Evolutionary conservation across 1,139 yeast genomes (phyloP).

Genomic region (Casaregolazyma suthepensis): DNA sequence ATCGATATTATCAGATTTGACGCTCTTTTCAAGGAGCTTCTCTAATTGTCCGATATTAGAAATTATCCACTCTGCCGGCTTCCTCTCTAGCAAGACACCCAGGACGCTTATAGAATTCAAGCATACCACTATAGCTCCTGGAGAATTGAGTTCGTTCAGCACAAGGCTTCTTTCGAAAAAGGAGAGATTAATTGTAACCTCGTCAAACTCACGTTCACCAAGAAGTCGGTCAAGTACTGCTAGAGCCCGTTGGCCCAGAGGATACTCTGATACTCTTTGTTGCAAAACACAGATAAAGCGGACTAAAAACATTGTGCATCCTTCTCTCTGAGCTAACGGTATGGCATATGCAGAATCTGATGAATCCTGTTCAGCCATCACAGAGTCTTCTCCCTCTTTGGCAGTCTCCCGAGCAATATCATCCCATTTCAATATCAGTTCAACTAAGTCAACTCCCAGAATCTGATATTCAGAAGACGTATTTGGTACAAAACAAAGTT

Average conservation of each 20-base stretch:
- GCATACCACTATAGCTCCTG: slow-evolving; percentile 59
- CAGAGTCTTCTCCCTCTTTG: slow-evolving; percentile 14
- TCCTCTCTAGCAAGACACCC: slow-evolving; percentile 78
- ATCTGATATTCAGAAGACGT: slow-evolving; percentile 78
- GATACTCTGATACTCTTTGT: slow-evolving; percentile 78
- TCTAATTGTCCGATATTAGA: slow-evolving; percentile 64
- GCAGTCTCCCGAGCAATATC: slow-evolving; percentile 27
- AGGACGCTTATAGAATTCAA: slow-evolving; percentile 88
- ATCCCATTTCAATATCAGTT: slow-evolving; percentile 83
- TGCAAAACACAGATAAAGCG: slow-evolving; percentile 85
- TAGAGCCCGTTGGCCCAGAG: slow-evolving; percentile 74
- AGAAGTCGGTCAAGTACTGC: slow-evolving; percentile 67
- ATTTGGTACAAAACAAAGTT: slow-evolving; percentile 73
- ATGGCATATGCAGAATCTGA: slow-evolving; percentile 40
- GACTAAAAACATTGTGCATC: slow-evolving; percentile 85
- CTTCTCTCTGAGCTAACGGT: slow-evolving; percentile 79
- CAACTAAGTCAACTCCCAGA: slow-evolving; percentile 85
- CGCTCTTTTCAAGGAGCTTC: slow-evolving; percentile 70
- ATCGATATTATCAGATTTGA: slow-evolving; percentile 65
- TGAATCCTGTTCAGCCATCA: neutral
- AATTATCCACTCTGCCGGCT: slow-evolving; percentile 68
- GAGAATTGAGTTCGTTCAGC: slow-evolving; percentile 65
- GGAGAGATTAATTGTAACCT: slow-evolving; percentile 72
- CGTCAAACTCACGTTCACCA: slow-evolving; percentile 75
- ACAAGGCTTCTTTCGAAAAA: slow-evolving; percentile 84